These are phyloP conservation scores for Diaporthe helianthi DNA, from an alignment of 2,329 filamentous ascomycete species.

Conservation along the genomic window DNA sequence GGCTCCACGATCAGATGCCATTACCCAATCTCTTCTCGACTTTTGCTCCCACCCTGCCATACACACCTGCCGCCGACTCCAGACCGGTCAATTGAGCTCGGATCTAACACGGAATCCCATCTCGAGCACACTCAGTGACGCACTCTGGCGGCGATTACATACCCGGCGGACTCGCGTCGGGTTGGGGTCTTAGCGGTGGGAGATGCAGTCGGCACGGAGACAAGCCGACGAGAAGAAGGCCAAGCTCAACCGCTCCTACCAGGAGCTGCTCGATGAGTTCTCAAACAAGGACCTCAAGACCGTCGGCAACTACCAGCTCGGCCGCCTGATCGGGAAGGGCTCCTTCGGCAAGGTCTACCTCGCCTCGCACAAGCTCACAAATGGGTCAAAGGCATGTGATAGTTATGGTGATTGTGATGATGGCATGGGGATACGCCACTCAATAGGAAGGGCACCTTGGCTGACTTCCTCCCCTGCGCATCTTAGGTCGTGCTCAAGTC, in stretches of 20 bases:
- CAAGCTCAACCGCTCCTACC: constrained; percentile 95
- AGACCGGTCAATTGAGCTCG: constrained; percentile 16
- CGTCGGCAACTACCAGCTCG: constrained; percentile 94
- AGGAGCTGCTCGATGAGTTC: constrained; percentile 96
- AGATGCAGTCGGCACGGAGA: constrained; percentile 33
- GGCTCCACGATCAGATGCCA: constrained; percentile 27
- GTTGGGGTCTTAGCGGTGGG: constrained; percentile 22
- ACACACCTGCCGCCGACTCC: constrained; percentile 5
- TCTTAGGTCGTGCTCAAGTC: constrained; percentile 94
- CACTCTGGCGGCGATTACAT: neutral
- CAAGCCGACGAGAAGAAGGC: constrained; percentile 31
- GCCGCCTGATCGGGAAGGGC: constrained; percentile 92
- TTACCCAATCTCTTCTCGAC: neutral
- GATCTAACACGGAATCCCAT: neutral
- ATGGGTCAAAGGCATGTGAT: constrained; percentile 83
- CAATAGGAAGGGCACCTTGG: neutral
- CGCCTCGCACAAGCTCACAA: constrained; percentile 94
- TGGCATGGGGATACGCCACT: too few species aligned
- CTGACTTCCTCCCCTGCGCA: neutral
- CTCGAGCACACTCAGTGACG: neutral
- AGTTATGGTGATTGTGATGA: constrained; percentile 53
- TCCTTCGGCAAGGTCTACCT: constrained; percentile 99
- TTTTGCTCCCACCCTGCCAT: neutral
- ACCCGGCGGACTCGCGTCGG: constrained; percentile 31
- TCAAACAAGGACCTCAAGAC: constrained; percentile 87